Conservation (phyloP, 2,329 filamentous ascomycete genomes). For the Xylariaceae sp. region DNA sequence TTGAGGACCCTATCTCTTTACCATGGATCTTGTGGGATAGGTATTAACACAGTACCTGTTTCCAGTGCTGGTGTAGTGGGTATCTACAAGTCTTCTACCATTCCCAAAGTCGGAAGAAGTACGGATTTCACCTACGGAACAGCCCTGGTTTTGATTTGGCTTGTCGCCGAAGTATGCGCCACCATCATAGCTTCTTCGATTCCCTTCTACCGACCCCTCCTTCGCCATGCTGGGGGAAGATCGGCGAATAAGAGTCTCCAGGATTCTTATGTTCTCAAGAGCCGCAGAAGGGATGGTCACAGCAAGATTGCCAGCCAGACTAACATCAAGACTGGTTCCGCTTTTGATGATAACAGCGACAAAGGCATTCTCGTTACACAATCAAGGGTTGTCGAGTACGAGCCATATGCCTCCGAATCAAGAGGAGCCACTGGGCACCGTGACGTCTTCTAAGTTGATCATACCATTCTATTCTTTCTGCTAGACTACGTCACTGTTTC, state of each 20-base stretch:
- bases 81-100: conserved; percentile 6
- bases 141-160: conserved; percentile 5
- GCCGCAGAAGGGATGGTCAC: not conserved
- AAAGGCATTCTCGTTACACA: not conserved
- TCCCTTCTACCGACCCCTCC: conserved; percentile 7
- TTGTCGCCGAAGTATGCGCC: conserved; percentile 5
- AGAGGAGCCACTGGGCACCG: no score
- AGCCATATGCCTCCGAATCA: no score
- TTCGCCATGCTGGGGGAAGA: not conserved
- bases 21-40: not conserved
- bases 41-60: not conserved
- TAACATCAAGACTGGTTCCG: not conserved
- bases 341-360: not conserved
- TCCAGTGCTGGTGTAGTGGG: conserved; percentile 3
- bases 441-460: no score
- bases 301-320: not conserved
- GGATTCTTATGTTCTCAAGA: not conserved
- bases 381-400: no score
- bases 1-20: not conserved
- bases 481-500: no score
- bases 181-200: conserved; percentile 6
- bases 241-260: not conserved
- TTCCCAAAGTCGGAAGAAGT: conserved; percentile 1
- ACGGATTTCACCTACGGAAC: conserved; percentile 7
- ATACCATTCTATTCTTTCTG: no score